A percentile compares a stretch with the other conserved stretches of the same genome.
Conservation (phyloP, 768 basidiomycete genomes). For the Hemileccinum impolitum region DNA sequence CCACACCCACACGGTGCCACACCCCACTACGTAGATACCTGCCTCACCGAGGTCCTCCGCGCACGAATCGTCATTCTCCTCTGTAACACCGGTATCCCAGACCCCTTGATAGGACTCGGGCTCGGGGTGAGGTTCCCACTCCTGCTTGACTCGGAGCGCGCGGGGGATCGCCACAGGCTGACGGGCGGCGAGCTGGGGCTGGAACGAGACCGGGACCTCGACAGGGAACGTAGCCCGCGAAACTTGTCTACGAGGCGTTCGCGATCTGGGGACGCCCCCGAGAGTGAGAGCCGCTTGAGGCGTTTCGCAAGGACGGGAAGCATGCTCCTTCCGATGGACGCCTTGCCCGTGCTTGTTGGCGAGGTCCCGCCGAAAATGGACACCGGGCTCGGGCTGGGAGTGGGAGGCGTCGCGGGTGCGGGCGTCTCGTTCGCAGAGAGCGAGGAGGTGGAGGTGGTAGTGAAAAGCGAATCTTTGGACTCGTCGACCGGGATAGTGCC, state of each 20-base stretch:
- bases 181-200: conserved; percentile 6
- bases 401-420: conserved; percentile 27
- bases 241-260: conserved; percentile 22
- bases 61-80: conserved; percentile 28
- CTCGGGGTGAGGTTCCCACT: conserved; percentile 13
- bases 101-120: conserved; percentile 23
- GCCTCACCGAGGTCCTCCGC: conserved; percentile 17
- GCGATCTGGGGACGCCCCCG: conserved; percentile 18
- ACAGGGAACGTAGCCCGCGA: conserved; percentile 21
- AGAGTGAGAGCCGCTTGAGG: conserved; percentile 22
- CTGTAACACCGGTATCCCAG: conserved; percentile 28
- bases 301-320: conserved; percentile 28
- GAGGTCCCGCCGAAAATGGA: conserved; percentile 1
- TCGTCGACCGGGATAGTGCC: conserved; percentile 17
- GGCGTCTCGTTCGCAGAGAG: conserved; percentile 19
- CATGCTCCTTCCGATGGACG: conserved; percentile 26
- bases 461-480: conserved; percentile 30
- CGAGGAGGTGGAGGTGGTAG: conserved; percentile 23
- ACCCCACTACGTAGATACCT: background rate
- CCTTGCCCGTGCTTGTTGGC: conserved; percentile 1
- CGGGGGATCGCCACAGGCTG: conserved; percentile 16
- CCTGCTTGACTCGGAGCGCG: conserved; percentile 14
- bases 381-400: conserved; percentile 16
- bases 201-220: conserved; percentile 7
- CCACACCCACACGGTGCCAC: no score